Evolutionary conservation across 2,329 filamentous ascomycete genomes (phyloP), one percentile per base, ranked within the genome.

Genomic region (Aspergillus unguis): DNA sequence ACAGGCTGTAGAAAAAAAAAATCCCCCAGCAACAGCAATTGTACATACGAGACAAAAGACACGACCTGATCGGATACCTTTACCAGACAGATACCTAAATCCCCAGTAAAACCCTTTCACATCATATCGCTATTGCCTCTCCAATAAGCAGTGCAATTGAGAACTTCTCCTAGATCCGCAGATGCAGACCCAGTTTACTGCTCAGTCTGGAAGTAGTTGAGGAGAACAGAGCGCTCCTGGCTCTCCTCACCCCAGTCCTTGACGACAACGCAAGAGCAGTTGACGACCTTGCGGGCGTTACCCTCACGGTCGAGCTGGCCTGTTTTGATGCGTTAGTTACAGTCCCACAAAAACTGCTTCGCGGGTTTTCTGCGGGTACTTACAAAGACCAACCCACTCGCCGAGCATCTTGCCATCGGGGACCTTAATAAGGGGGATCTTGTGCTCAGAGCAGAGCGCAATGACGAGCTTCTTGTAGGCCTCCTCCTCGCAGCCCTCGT

Each of bases 381-480:
- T 86, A 97, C 94, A 99, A 73, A 99, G 87, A 82, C 94, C 94
- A 75, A 95, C 92, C 94, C 94, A 99, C 84, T 99, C 94, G 82
- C 94, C 94, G 71, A 99, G 84, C 85, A 96, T 90, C 88, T 99
- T 99, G 79, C 94, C 94, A 78, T 99, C 94, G 67, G 92, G 92
- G 62, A 99, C 94, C 90, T 99, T 97, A 86, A 99, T 99, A 71
- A 99, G 83, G 65, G 94, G 94, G 72, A 99, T 99, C 87, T 96
- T 96, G 84, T 99, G 94, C 86, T 99, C 94, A 62, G 88, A 90
- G 89, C 94, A 99, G 58, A 99, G 88, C 60, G 94, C 94, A 68
- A 97, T 89, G 71, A 99, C 92, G 65, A 99, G 86, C 88, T 99
- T 99, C 91, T 99, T 99, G 86, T 99, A 99, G 66, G 94, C 92